Conservation (phyloP, 805 yeast genomes). For the Teunomyces panamensis region DNA sequence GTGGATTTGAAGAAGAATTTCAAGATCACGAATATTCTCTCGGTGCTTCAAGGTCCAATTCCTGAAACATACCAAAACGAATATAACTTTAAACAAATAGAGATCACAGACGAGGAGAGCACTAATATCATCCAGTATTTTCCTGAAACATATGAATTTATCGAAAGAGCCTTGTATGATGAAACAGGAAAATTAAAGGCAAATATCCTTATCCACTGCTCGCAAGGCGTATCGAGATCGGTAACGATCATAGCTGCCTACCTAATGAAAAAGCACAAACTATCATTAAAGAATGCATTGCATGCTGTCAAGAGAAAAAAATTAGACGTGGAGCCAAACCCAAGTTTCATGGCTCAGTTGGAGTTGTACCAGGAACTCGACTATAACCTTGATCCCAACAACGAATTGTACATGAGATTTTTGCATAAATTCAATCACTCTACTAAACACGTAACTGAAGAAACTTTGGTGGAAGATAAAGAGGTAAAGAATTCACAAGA, state of each 20-base stretch:
- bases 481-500: slow-evolving; percentile 7
- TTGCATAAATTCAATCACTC: slow-evolving; percentile 36
- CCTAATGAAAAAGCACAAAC: slow-evolving; percentile 51
- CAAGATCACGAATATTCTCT: slow-evolving; percentile 68
- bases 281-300: slow-evolving; percentile 59
- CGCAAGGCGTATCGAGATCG: slow-evolving; percentile 47
- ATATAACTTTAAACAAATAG: slow-evolving; percentile 58
- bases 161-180: slow-evolving; percentile 56
- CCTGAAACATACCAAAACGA: slow-evolving; percentile 47
- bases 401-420: slow-evolving; percentile 24
- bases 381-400: slow-evolving; percentile 21
- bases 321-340: slow-evolving; percentile 64
- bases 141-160: slow-evolving; percentile 60
- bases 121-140: slow-evolving; percentile 65
- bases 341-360: slow-evolving; percentile 71
- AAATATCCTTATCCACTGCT: slow-evolving; percentile 46
- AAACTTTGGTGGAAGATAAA: slow-evolving; percentile 18
- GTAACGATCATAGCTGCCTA: slow-evolving; percentile 46
- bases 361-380: slow-evolving; percentile 49
- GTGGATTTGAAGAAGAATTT: slow-evolving; percentile 48
- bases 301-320: slow-evolving; percentile 73
- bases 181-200: slow-evolving; percentile 23
- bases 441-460: slow-evolving; percentile 24
- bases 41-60: slow-evolving; percentile 63
- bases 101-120: slow-evolving; percentile 68